These are phyloP conservation scores for Clathrospora elynae DNA, from an alignment of 2,329 filamentous ascomycete genomes.

Conservation along the genomic window DNA sequence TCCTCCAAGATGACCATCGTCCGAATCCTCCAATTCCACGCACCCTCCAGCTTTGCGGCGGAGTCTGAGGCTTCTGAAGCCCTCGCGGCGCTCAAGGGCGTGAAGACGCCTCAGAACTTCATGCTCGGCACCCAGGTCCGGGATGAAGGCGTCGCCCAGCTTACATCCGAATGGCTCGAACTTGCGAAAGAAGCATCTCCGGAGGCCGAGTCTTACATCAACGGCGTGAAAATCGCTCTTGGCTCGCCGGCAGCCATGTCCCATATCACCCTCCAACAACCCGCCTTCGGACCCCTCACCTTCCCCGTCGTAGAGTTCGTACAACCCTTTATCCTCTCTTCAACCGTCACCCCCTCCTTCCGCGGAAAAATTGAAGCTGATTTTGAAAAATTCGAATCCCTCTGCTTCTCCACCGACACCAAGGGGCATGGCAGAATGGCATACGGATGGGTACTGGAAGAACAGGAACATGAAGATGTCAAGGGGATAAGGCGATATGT, in stretches of 20 bases:
- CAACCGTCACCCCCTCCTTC: neutral
- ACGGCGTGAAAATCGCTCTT: constrained; percentile 2
- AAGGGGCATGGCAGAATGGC: neutral
- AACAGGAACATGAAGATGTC: constrained; percentile 7
- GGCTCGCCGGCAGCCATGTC: constrained; percentile 2
- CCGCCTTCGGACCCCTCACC: constrained; percentile 4
- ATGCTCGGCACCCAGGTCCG: constrained; percentile 3
- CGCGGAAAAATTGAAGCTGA: neutral
- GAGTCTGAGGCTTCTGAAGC: neutral
- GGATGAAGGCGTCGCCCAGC: constrained; percentile 1
- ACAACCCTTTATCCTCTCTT: constrained; percentile 1
- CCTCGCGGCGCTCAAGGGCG: constrained; percentile 2
- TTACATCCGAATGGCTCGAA: constrained; percentile 11
- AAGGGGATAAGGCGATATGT: neutral
- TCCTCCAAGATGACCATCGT: constrained; percentile 1
- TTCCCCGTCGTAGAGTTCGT: constrained; percentile 10
- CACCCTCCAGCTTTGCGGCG: neutral
- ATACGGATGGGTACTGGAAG: constrained; percentile 11
- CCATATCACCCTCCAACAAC: neutral
- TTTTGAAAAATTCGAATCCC: constrained; percentile 1
- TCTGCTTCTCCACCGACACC: no score
- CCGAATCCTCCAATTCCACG: constrained; percentile 8
- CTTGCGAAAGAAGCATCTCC: neutral
- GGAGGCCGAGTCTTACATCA: constrained; percentile 1
- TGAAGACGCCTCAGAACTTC: constrained; percentile 7